Percentiles rank a stretch among this genome's conserved stretches.
phyloP scores from a whole-genome alignment of 805 yeast species.

The Candida khao-thaluensis region DNA sequence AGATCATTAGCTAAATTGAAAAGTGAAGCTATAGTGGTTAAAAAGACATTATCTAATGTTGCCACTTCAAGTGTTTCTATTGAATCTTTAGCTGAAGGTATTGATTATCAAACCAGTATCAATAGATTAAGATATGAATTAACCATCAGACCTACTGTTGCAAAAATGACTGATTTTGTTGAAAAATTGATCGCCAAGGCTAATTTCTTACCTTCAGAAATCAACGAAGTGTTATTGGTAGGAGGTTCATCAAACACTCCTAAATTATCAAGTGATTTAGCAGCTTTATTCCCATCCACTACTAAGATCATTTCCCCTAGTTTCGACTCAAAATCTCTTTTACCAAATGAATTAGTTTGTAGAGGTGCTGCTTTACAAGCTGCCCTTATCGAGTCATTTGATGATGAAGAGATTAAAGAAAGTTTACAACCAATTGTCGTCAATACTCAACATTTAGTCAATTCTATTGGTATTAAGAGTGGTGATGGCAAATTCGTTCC shows the following conservation, averaged over 20 bases:
- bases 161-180: constrained; percentile 74
- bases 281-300: constrained; percentile 75
- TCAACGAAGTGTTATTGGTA: constrained; percentile 86
- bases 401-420: constrained; percentile 77
- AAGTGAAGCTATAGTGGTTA: constrained; percentile 77
- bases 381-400: constrained; percentile 76
- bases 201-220: constrained; percentile 75
- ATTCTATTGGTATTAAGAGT: constrained; percentile 81
- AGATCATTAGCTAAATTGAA: constrained; percentile 87
- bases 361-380: constrained; percentile 98
- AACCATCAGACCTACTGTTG: constrained; percentile 73
- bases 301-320: constrained; percentile 76
- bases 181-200: constrained; percentile 78
- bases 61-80: constrained; percentile 87
- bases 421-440: constrained; percentile 80
- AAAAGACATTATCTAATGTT: constrained; percentile 90
- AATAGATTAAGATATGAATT: constrained; percentile 94
- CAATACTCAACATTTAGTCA: constrained; percentile 81
- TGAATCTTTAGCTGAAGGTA: constrained; percentile 92
- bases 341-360: constrained; percentile 87
- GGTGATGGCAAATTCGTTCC: constrained; percentile 71
- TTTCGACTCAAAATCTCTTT: constrained; percentile 69
- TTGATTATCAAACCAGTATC: constrained; percentile 87
- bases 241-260: constrained; percentile 96
- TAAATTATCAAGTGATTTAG: constrained; percentile 76